These are phyloP conservation scores for Arctostaphylos glauca DNA, from an alignment of 148 eudicot genomes.

Conservation along the genomic window DNA sequence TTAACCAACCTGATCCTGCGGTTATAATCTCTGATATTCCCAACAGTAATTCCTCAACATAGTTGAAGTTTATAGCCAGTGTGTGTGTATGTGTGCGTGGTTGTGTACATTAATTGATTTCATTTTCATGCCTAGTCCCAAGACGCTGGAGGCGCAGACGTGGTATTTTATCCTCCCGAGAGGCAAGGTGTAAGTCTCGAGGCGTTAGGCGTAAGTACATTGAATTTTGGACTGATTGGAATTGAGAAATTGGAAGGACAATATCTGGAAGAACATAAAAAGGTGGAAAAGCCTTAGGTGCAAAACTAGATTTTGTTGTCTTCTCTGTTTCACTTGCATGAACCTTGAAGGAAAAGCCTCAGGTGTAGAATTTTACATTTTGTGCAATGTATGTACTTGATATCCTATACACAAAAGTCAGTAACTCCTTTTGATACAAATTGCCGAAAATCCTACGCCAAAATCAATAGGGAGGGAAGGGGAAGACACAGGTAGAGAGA, in stretches of 20 bases:
- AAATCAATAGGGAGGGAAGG: not conserved
- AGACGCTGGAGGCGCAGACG: constrained; percentile 56
- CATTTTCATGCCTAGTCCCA: constrained; percentile 56
- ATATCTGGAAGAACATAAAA: not conserved
- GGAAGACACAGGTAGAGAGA: not conserved
- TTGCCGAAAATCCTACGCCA: not conserved
- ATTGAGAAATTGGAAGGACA: constrained; percentile 7
- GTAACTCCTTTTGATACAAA: not conserved
- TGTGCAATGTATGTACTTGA: not conserved
- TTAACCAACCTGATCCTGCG: constrained; percentile 63
- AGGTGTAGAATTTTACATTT: not conserved
- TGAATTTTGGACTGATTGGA: constrained; percentile 31
- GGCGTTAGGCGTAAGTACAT: constrained; percentile 57
- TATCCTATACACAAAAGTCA: not conserved
- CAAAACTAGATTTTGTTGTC: not conserved
- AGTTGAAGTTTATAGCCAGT: not conserved
- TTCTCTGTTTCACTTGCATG: not conserved
- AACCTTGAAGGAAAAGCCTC: not conserved
- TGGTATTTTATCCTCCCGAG: constrained; percentile 38
- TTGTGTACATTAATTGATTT: constrained; percentile 9
- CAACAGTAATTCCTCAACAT: constrained; percentile 48
- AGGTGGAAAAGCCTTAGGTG: not conserved
- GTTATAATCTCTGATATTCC: constrained; percentile 65
- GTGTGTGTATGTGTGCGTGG: not conserved
- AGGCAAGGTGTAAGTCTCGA: constrained; percentile 51